Conservation (phyloP, 495 filamentous ascomycete species). For the Mytilinidion resinicola region DNA sequence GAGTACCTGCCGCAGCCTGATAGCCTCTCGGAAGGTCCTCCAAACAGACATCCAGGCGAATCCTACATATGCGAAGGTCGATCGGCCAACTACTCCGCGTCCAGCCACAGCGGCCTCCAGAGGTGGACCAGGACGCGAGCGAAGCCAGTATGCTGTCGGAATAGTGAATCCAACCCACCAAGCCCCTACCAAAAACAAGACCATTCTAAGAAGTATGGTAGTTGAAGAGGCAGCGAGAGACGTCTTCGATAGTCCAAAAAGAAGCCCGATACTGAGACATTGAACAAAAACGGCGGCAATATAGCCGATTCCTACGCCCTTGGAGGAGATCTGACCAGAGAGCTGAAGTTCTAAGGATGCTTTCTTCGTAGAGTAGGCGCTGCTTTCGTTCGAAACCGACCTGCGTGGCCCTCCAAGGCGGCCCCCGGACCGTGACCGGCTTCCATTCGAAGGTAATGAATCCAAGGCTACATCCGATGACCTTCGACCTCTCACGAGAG, state of each 20-base stretch:
- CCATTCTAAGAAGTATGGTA: conserved; percentile 47
- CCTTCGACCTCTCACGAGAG: conserved; percentile 1
- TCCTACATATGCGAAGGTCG: conserved; percentile 50
- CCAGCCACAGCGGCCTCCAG: conserved; percentile 31
- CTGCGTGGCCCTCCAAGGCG: conserved; percentile 13
- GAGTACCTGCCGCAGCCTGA: conserved; percentile 72
- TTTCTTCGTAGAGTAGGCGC: conserved; percentile 19
- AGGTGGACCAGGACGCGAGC: conserved; percentile 78
- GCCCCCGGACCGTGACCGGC: neutral
- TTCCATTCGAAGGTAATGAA: neutral
- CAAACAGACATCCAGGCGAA: conserved; percentile 83
- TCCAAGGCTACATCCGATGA: conserved; percentile 1
- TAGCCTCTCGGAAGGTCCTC: conserved; percentile 65
- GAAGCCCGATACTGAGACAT: conserved; percentile 63
- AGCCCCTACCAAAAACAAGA: conserved; percentile 69
- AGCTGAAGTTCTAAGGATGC: conserved; percentile 47
- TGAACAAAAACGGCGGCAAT: conserved; percentile 75
- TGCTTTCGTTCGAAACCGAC: conserved; percentile 8
- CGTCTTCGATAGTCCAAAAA: conserved; percentile 26
- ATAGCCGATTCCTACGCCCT: conserved; percentile 88
- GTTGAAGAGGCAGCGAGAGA: conserved; percentile 9
- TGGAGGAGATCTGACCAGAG: conserved; percentile 79
- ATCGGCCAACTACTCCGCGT: neutral
- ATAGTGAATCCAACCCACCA: conserved; percentile 92
- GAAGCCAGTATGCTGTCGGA: conserved; percentile 79